Evolutionary conservation across 1,284 basidiomycete species (phyloP), one percentile per base, ranked within the genome.

Genomic region (Mycosarcoma mackinlayi): DNA sequence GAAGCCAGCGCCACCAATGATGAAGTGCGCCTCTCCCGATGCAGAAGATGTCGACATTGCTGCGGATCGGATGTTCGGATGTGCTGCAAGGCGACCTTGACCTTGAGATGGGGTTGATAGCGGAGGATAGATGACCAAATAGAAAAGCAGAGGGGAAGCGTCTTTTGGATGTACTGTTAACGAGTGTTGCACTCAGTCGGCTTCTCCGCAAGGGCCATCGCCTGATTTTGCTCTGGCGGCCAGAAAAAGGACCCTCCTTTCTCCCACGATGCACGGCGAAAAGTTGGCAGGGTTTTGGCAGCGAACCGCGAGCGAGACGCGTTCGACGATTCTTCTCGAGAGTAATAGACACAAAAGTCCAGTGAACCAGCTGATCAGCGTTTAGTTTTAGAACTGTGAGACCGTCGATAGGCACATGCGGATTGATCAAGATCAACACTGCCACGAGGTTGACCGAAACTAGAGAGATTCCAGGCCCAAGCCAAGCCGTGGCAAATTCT

Each of bases 1-100:
- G 62, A 82, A 82, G 33, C 80, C 80, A 19, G 73, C 64, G 39
- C 80, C 80, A 21, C 80, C 80, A 23, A 82, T 78, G 50, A 82
- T 72, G 48, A 81, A 67, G 65, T 80, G 75, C n/a, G 72, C 69
- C 56, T 80, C 77, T n/a, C 73, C 68, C 18, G 77, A 75, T 10
- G 78, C 68, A 3, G 73, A 44, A 6, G 76, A 75, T 30, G 62
- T 71, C 53, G 78, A 76, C 79, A 80, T 80, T 52, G 44, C 61
- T 35, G 52, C 38, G 33, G 24, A 19, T 23, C 31, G 14, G 31
- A 21, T 14, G 25, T n/a, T n/a, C n/a, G n/a, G n/a, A n/a, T n/a
- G n/a, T n/a, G n/a, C n/a, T n/a, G n/a, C n/a, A n/a, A n/a, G n/a
- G n/a, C n/a, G n/a, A n/a, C n/a, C n/a, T n/a, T n/a, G n/a, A n/a